Conservation (phyloP, 2,329 filamentous ascomycete genomes). For the Didymellaceae sp. region DNA sequence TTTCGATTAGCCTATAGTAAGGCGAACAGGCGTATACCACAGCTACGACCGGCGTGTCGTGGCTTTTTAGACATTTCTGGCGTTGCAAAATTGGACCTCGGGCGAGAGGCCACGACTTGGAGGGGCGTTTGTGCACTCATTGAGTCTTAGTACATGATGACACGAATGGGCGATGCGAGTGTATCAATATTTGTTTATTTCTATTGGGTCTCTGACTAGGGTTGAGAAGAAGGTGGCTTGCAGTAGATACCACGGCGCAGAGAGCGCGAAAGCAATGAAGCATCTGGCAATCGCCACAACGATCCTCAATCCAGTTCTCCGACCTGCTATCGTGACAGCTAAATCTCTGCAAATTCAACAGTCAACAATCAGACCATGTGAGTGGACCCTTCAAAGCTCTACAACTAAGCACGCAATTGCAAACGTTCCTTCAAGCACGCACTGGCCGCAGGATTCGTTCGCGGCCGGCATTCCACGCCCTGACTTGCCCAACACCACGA, state of each 20-base stretch:
- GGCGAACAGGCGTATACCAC: constrained; percentile 43
- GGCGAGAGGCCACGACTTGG: constrained; percentile 25
- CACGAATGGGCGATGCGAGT: constrained; percentile 22
- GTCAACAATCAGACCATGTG: background rate
- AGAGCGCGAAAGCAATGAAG: constrained; percentile 25
- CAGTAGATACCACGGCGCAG: constrained; percentile 31
- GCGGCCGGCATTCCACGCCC: constrained; percentile 2
- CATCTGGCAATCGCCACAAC: constrained; percentile 18
- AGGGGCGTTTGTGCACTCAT: constrained; percentile 28
- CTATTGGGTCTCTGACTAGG: constrained; percentile 13
- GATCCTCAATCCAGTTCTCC: background rate
- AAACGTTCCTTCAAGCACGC: background rate
- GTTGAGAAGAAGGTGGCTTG: constrained; percentile 14
- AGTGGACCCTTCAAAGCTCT: background rate
- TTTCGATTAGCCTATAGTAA: constrained; percentile 36
- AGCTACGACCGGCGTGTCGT: constrained; percentile 35
- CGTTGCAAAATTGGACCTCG: constrained; percentile 32
- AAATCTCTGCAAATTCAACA: background rate
- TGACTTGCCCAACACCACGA: constrained; percentile 7
- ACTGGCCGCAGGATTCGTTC: constrained; percentile 1
- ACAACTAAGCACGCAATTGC: constrained; percentile 11
- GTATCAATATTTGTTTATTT: constrained; percentile 26
- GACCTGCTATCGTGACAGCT: background rate
- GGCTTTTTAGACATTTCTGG: constrained; percentile 33
- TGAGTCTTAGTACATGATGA: constrained; percentile 28